phyloP scores from a whole-genome alignment of 768 basidiomycete species.

The Tubosaeta sp. region DNA sequence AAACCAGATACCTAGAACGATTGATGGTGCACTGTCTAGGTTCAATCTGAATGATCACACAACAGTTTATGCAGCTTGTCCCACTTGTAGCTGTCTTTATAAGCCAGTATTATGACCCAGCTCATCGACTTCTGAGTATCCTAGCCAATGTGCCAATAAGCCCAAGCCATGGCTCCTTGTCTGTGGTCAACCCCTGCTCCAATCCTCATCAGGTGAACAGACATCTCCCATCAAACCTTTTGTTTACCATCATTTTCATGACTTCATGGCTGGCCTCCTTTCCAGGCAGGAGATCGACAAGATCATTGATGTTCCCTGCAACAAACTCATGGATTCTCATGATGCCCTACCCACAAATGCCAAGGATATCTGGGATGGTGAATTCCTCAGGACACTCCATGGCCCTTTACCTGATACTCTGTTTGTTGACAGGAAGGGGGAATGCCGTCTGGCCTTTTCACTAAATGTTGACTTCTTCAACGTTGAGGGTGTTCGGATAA shows the following conservation, averaged over 20 bases:
- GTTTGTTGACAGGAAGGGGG: neutral
- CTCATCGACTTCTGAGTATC: neutral
- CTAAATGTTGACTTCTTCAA: slow-evolving; percentile 4
- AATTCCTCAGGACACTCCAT: neutral
- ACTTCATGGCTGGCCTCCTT: neutral
- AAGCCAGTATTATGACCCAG: neutral
- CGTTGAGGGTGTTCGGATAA: neutral
- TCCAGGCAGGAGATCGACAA: neutral
- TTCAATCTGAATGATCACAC: neutral
- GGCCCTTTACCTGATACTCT: neutral
- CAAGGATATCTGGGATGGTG: neutral
- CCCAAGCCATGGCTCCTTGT: neutral
- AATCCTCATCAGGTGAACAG: neutral
- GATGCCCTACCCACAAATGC: neutral
- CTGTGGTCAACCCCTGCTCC: neutral
- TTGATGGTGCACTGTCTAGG: neutral
- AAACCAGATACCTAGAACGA: neutral
- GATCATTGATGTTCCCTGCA: neutral
- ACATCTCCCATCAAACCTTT: slow-evolving; percentile 2
- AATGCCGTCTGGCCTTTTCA: neutral
- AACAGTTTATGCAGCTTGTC: neutral
- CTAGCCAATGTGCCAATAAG: neutral
- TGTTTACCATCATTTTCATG: slow-evolving; percentile 6
- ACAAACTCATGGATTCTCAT: neutral
- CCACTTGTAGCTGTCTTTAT: neutral